These are phyloP conservation scores for Aureobasidium vineae DNA, from an alignment of 2,329 filamentous ascomycete genomes.

Conservation along the genomic window DNA sequence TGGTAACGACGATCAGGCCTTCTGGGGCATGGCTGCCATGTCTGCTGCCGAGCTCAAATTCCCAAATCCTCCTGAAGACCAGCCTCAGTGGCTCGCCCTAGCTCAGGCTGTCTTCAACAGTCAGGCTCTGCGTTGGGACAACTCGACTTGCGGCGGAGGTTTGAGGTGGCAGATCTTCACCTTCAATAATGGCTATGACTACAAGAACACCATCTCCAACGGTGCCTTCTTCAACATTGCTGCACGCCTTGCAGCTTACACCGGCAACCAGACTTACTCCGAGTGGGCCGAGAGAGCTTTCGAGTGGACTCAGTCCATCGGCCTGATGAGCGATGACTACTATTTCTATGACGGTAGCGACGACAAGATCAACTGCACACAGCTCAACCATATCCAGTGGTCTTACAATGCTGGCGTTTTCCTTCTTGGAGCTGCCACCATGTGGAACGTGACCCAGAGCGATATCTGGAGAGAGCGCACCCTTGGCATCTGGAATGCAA, in stretches of 20 bases:
- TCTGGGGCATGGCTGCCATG: constrained; percentile 59
- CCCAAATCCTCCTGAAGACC: constrained; percentile 41
- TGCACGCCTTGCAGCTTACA: constrained; percentile 44
- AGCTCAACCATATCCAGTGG: constrained; percentile 50
- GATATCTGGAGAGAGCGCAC: constrained; percentile 34
- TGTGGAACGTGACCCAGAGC: constrained; percentile 43
- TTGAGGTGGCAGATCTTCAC: constrained; percentile 44
- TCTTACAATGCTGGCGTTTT: constrained; percentile 46
- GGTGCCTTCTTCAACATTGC: constrained; percentile 53
- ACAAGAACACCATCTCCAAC: constrained; percentile 60
- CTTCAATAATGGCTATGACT: constrained; percentile 52
- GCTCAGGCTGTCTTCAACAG: constrained; percentile 45
- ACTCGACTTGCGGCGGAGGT: constrained; percentile 41
- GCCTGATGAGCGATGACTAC: constrained; percentile 56
- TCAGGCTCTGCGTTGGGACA: constrained; percentile 42
- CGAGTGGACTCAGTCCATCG: constrained; percentile 45
- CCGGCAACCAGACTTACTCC: constrained; percentile 54
- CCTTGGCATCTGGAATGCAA: constrained; percentile 32
- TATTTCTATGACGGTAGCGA: constrained; percentile 50
- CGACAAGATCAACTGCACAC: constrained; percentile 46
- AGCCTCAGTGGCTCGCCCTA: constrained; percentile 48
- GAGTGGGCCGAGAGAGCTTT: constrained; percentile 58
- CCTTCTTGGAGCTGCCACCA: constrained; percentile 48
- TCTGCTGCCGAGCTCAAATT: constrained; percentile 55
- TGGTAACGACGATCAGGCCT: constrained; percentile 57